Evolutionary conservation across 176 grass and related monocot species (phyloP), one percentile per base, ranked within the genome.

Genomic region (Oryza australiensis): DNA sequence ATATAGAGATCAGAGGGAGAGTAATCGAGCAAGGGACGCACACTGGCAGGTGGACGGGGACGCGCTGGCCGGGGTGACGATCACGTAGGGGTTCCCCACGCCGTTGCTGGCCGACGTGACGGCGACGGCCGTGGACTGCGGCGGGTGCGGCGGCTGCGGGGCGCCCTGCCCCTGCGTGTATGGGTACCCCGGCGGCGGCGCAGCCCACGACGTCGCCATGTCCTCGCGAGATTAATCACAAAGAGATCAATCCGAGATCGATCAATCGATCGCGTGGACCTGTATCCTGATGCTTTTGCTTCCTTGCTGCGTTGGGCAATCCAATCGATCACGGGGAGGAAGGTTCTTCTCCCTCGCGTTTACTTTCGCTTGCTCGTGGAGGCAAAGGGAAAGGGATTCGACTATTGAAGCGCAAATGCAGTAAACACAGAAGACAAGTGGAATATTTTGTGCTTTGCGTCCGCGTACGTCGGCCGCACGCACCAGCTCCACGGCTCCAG

Each of bases 51-150:
- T 42, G 33, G 83, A 88, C 1, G 82, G 74, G 20, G 73, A 10
- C 13, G 73, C 77, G 73, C 68, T 29, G 35, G 80, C 78, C 51
- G 92, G 89, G 30, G 89, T 87, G 60, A 86, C 82, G 29, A 87
- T 26, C 64, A 94, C 89, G 75, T 94, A 94, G 68, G 93, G 89
- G 59, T 94, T 90, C 35, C 63, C 68, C 2, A 33, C 32, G 70
- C 80, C 83, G 83, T 83, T 72, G 88, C 88, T 80, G 7, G 77
- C 84, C 51, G 77, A 23, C 26, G 87, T 82, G 64, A 82, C 86
- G 34, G 83, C 43, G 43, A 80, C 32, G 23, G 69, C 82, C n/a
- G 77, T 77, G 18, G 46, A 27, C 23, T 84, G 82, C 32, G 64
- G 81, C 49, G 18, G 49, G 22, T 26, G 73, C 18, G 86, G 30